These are phyloP conservation scores for Cystofilobasidium ferigula DNA, from an alignment of 768 basidiomycete genomes.

Conservation along the genomic window DNA sequence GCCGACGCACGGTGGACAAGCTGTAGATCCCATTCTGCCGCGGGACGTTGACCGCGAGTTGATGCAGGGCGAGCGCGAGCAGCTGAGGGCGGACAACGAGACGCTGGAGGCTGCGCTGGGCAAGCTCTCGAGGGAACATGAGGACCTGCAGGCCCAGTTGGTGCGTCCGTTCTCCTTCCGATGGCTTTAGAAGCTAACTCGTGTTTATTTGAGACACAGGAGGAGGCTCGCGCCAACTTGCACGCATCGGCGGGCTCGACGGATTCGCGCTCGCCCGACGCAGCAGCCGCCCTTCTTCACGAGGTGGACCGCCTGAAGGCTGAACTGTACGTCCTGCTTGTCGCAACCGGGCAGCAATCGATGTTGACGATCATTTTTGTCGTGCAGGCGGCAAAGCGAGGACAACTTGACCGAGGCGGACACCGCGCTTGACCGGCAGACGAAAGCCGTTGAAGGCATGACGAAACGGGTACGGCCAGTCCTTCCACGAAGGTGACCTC, in stretches of 20 bases:
- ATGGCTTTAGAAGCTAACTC: background rate
- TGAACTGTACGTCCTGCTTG: slow-evolving; percentile 59
- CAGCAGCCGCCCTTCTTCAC: background rate
- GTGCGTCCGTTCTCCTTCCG: slow-evolving; percentile 25
- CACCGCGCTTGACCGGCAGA: slow-evolving; percentile 71
- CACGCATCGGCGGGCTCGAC: no score
- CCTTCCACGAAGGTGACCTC: background rate
- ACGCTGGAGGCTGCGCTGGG: slow-evolving; percentile 73
- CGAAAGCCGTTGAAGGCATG: slow-evolving; percentile 55
- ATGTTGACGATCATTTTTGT: background rate
- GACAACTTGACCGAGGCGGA: slow-evolving; percentile 76
- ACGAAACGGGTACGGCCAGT: slow-evolving; percentile 48
- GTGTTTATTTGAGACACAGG: background rate
- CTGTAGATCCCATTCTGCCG: background rate
- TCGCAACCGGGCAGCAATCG: background rate
- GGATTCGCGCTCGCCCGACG: no score
- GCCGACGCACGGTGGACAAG: background rate
- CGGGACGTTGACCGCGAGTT: slow-evolving; percentile 68
- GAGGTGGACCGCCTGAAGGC: slow-evolving; percentile 47
- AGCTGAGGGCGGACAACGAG: slow-evolving; percentile 71
- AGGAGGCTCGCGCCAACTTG: background rate
- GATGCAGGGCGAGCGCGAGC: slow-evolving; percentile 64
- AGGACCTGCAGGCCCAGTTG: slow-evolving; percentile 57
- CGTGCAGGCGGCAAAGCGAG: slow-evolving; percentile 74
- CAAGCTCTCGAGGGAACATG: slow-evolving; percentile 61